These are phyloP conservation scores for Sphagnum magellanicum DNA, from an alignment of 228 moss, liverwort and hornwort genomes.

Conservation along the genomic window DNA sequence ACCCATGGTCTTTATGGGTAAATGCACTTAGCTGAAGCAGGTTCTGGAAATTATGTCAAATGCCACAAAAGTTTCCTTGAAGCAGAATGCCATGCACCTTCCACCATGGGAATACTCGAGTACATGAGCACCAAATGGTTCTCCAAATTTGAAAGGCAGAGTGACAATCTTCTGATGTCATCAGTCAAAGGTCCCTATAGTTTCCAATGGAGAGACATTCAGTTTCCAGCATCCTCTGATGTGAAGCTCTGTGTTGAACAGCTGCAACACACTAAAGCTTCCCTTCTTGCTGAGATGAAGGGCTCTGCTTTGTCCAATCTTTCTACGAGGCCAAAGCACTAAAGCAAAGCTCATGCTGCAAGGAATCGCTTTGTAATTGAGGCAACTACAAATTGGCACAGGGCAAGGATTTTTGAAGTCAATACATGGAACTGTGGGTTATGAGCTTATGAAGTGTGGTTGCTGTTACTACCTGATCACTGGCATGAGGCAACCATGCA, in stretches of 20 bases:
- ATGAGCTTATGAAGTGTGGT: conserved; percentile 4
- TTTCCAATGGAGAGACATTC: conserved; percentile 21
- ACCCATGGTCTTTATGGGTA: conserved; percentile 65
- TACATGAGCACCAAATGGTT: conserved; percentile 76
- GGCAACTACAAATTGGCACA: not conserved
- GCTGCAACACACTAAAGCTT: conserved; percentile 47
- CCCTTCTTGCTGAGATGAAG: conserved; percentile 48
- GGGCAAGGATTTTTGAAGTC: not conserved
- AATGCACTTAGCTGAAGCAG: conserved; percentile 45
- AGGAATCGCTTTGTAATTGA: conserved; percentile 21
- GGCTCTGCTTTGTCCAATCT: conserved; percentile 12
- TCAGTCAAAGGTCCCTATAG: conserved; percentile 36
- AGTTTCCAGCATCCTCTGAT: conserved; percentile 21
- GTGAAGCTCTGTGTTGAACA: conserved; percentile 48
- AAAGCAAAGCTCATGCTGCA: conserved; percentile 27
- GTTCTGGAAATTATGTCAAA: conserved; percentile 64
- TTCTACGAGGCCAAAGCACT: conserved; percentile 12
- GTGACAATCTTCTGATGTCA: conserved; percentile 15
- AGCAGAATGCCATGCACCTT: conserved; percentile 65
- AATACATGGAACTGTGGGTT: not conserved
- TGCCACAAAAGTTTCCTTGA: conserved; percentile 49
- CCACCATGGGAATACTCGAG: conserved; percentile 80
- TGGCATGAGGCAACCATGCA: conserved; percentile 10
- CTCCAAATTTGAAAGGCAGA: conserved; percentile 29
- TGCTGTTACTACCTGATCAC: conserved; percentile 19